A percentile compares a stretch with the other conserved stretches of the same genome.
These are phyloP conservation scores for Rhodotorula sp. DNA, from an alignment of 1,284 basidiomycete genomes.

Conservation along the genomic window DNA sequence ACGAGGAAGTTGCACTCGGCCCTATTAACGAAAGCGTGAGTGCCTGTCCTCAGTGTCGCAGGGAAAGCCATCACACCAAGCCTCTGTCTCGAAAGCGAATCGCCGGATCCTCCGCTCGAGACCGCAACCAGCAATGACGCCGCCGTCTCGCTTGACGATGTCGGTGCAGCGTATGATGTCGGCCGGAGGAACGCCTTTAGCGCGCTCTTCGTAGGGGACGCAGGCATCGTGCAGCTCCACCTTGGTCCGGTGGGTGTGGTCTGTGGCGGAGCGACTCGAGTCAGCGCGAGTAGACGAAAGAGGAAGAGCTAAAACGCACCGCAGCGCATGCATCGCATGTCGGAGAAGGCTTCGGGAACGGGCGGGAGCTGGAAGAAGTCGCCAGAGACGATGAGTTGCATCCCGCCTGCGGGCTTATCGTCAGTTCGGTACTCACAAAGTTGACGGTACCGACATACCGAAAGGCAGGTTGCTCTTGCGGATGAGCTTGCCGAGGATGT, in stretches of 20 bases:
- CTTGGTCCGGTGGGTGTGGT: slow-evolving; percentile 9
- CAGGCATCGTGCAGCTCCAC: slow-evolving; percentile 15
- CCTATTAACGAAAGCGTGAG: not conserved
- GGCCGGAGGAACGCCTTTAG: not conserved
- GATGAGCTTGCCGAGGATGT: slow-evolving; percentile 34
- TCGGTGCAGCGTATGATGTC: slow-evolving; percentile 21
- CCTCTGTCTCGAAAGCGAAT: slow-evolving; percentile 37
- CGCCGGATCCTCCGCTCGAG: slow-evolving; percentile 13
- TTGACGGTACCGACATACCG: slow-evolving; percentile 22
- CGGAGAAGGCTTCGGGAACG: slow-evolving; percentile 22
- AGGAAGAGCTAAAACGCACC: not conserved
- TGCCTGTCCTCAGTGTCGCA: too few relatives aligned
- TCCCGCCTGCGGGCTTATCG: slow-evolving; percentile 13
- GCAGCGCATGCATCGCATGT: slow-evolving; percentile 28
- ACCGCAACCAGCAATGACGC: slow-evolving; percentile 17
- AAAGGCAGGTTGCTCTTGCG: slow-evolving; percentile 24
- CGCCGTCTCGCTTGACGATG: not conserved
- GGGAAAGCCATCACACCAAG: slow-evolving; percentile 19
- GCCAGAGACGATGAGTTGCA: slow-evolving; percentile 36
- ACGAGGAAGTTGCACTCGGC: slow-evolving; percentile 33
- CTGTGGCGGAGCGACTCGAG: not conserved
- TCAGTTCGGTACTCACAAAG: not conserved
- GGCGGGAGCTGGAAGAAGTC: slow-evolving; percentile 40
- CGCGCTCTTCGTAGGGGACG: slow-evolving; percentile 24
- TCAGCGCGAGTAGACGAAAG: not conserved